Evolutionary conservation across 495 filamentous ascomycete genomes (phyloP).

Genomic region (Penicillium argentinense): DNA sequence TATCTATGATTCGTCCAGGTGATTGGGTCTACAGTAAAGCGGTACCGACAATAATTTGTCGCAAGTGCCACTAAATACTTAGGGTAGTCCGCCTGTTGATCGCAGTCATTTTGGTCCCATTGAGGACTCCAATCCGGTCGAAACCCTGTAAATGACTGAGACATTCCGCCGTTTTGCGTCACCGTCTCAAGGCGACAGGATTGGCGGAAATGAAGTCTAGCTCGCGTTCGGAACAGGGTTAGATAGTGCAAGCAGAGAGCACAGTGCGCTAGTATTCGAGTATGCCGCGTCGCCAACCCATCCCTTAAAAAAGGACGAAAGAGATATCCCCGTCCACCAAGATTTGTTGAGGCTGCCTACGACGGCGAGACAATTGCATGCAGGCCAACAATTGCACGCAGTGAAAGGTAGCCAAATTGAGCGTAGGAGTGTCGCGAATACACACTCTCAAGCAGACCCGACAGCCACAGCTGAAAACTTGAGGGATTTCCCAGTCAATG

Average conservation of each 20-base stretch:
- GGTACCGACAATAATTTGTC: neutral
- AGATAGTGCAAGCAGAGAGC: neutral
- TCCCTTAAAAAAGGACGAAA: neutral
- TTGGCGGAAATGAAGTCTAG: conserved; percentile 1
- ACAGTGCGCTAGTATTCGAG: neutral
- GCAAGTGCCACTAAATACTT: neutral
- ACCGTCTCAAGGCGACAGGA: conserved; percentile 3
- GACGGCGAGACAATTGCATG: neutral
- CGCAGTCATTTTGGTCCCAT: neutral
- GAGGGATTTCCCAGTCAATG: neutral
- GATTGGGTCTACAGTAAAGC: no score
- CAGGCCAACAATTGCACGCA: neutral
- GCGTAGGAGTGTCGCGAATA: neutral
- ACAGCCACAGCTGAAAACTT: conserved; percentile 3
- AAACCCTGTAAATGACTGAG: neutral
- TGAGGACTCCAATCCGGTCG: conserved; percentile 2
- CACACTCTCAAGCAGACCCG: neutral
- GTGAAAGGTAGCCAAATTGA: neutral
- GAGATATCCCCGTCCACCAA: neutral
- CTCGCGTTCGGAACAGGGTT: neutral
- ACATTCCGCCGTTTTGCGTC: neutral
- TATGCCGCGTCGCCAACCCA: neutral
- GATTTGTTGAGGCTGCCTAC: neutral
- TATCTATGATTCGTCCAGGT: no score
- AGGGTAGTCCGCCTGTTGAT: neutral